Conservation (phyloP, 495 filamentous ascomycete species). For the Tuber calosporum region DNA sequence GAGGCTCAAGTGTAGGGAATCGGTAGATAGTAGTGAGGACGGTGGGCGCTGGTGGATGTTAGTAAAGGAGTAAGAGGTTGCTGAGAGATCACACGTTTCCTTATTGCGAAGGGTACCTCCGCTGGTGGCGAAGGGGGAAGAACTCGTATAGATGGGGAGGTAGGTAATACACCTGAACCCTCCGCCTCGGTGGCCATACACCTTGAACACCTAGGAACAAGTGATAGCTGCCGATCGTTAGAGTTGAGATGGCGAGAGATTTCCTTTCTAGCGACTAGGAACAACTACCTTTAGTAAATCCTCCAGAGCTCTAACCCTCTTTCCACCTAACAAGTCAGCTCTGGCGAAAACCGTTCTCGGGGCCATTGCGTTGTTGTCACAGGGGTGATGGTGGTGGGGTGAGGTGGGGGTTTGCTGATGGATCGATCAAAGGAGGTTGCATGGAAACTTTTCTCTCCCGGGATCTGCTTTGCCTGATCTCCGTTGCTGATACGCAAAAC, state of each 20-base stretch:
- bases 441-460: slow-evolving; percentile 32
- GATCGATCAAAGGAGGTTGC: slow-evolving; percentile 22
- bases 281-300: slow-evolving; percentile 25
- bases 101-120: slow-evolving; percentile 31
- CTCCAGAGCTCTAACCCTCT: slow-evolving; percentile 6
- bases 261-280: neutral
- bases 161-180: slow-evolving; percentile 33
- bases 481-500: neutral
- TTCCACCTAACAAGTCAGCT: slow-evolving; percentile 12
- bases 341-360: slow-evolving; percentile 15
- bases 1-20: slow-evolving; percentile 84
- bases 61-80: neutral
- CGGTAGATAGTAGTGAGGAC: slow-evolving; percentile 77
- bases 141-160: slow-evolving; percentile 14
- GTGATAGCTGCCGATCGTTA: slow-evolving; percentile 8
- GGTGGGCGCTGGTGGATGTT: slow-evolving; percentile 46
- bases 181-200: slow-evolving; percentile 72
- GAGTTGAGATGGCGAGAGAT: neutral
- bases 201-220: slow-evolving; percentile 43
- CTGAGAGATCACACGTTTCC: slow-evolving; percentile 19
- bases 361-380: slow-evolving; percentile 25
- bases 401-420: slow-evolving; percentile 9
- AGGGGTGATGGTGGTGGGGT: neutral
- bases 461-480: slow-evolving; percentile 17
- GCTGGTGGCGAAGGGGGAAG: slow-evolving; percentile 19